Evolutionary conservation across 2,329 filamentous ascomycete species (phyloP), one percentile per base, ranked within the genome.

Genomic region (Exophiala aquamarina): DNA sequence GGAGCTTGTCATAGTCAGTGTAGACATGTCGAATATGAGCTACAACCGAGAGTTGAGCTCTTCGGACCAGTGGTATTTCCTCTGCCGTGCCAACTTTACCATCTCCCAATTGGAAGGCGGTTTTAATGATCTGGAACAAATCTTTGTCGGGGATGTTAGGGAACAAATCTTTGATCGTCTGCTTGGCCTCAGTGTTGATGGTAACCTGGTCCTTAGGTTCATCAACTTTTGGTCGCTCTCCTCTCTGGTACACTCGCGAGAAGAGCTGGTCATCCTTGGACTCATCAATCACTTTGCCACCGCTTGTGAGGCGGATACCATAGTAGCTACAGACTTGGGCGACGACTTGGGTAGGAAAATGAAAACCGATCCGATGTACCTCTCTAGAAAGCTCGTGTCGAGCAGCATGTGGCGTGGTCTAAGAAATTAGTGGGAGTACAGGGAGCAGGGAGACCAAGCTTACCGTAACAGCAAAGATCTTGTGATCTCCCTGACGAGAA

Each of bases 21-120:
- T 83, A 81, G 11, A 70, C 63, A 59, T 84, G 81, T 34, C 81
- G 75, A 53, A 84, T 81, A 57, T 82, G 78, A 23, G 81, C 80
- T 34, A 79, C 75, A 20, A 81, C 78, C 31, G 81, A 81, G 49
- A 84, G 69, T 58, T 84, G 79, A 15, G 79, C 79, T 58, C 79
- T 73, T 44, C 78, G 75, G 44, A 77, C 70, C 23, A 83, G 66
- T 11, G 76, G 69, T 15, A 83, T 64, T 47, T 76, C 71, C 37
- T 67, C 65, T 26, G 75, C 78, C 46, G 75, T 81, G 52, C 81
- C 81, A 57, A 84, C 78, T 61, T 77, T 76, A 18, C 72, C 67
- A 54, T 75, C 74, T 21, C 78, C 79, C 71, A 79, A 74, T 64
- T 78, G 72, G 65, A 83, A 84, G 20, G 81, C 78, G 48, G 77